Base-by-base conservation (phyloP, 2,329 filamentous ascomycete species). In the Colletotrichum sp. region DNA sequence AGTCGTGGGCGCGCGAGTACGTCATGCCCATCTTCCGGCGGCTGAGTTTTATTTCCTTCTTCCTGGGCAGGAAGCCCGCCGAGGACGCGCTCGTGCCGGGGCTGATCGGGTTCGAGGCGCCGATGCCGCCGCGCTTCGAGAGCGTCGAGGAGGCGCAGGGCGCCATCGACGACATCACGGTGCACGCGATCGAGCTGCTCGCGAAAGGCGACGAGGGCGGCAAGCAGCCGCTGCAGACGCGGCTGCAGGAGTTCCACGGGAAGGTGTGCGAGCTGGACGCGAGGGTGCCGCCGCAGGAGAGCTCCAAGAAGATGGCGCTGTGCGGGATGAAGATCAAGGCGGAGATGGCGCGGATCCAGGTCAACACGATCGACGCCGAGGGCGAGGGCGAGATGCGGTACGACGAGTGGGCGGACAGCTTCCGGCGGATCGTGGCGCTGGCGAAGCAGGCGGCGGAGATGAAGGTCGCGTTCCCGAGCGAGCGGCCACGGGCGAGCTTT, bases 1-100 rank as follows among this genome's bases (percentile, higher is more conserved):
- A 82, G 84, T 62, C 81, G 13, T 72, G 69, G 69, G 69, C 65
- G 9, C 86, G 72, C 84, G 86, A 67, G 83, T 87, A 73, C 43
- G 58, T 73, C 1, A 55, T 73, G 70, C 70, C 70, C 5, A 73
- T 73, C 34, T 66, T 73, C 18, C 34, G 66, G 9, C 66, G 70
- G 5, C 31, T 73, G 47, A 73, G 70, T 24, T 69, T 73, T 24
- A 62, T 55, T 2, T 70, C 70, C 1, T 73, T 69, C 54, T 73
- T 64, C 31, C 27, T 73, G 9, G 66, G 70, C 16, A 13, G 6
- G 16, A 79, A 81, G 24, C 66, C 70, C 5, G 21, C 66, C 11
- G 66, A 68, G 31, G 70, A 73, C 36, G 80, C 79, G 3, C 74
- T 79, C 1, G 84, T 86, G 18, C 85, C 84, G 4, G 65, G 77